These are phyloP conservation scores for Stromatinia cepivora DNA, from an alignment of 2,329 filamentous ascomycete species.

Conservation along the genomic window DNA sequence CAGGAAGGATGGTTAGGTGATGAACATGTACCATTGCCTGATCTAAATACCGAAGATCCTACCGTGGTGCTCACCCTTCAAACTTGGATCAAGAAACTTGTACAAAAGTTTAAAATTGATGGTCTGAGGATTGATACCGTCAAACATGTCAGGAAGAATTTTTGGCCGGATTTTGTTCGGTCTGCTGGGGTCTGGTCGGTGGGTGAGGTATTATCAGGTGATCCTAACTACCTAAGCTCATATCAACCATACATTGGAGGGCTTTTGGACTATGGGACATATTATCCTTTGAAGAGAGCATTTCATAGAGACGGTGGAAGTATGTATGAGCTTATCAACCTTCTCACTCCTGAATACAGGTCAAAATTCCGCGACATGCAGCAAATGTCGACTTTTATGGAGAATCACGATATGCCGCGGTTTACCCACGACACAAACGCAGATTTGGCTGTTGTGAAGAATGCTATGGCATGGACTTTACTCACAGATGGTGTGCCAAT, in stretches of 20 bases:
- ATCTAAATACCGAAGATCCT: constrained; percentile 32
- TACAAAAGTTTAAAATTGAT: constrained; percentile 48
- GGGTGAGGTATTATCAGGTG: constrained; percentile 58
- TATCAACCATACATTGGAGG: constrained; percentile 55
- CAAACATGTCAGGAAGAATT: constrained; percentile 49
- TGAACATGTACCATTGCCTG: constrained; percentile 11
- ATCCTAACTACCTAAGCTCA: constrained; percentile 39
- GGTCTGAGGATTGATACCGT: constrained; percentile 52
- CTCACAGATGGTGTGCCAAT: constrained; percentile 53
- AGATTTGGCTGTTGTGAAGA: constrained; percentile 43
- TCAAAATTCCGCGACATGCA: constrained; percentile 47
- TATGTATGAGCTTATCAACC: constrained; percentile 40
- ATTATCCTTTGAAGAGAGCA: constrained; percentile 31
- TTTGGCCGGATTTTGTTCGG: constrained; percentile 54
- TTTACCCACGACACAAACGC: constrained; percentile 40
- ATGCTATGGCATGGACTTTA: constrained; percentile 50
- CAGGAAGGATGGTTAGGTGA: constrained; percentile 22
- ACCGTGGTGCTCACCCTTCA: constrained; percentile 43
- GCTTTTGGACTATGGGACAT: constrained; percentile 58
- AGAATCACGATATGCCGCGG: constrained; percentile 47
- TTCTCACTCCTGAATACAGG: constrained; percentile 41
- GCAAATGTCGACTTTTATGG: constrained; percentile 43
- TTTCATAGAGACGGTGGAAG: constrained; percentile 22
- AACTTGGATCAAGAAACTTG: constrained; percentile 42
- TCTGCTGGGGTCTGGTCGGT: constrained; percentile 58